These are phyloP conservation scores for Pythium apleroticum DNA, from an alignment of 352 stramenopile species.

Conservation along the genomic window DNA sequence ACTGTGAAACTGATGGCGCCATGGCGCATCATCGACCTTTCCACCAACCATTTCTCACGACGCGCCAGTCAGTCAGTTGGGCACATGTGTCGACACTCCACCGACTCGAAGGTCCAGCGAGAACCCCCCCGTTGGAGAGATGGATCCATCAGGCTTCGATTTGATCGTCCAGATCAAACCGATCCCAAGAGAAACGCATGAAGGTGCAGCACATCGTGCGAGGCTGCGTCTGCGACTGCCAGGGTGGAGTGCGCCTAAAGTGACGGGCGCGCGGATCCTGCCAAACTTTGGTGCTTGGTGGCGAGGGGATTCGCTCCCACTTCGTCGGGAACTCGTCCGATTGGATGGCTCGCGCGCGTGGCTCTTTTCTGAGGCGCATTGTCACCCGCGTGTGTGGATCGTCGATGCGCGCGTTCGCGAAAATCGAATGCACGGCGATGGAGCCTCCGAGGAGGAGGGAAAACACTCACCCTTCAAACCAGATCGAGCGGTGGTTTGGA, in stretches of 20 bases:
- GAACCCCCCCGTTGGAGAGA: background rate
- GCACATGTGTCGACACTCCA: background rate
- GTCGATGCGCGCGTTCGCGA: slow-evolving; percentile 20
- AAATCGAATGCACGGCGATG: slow-evolving; percentile 24
- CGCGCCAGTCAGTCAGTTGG: background rate
- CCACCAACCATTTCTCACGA: slow-evolving; percentile 13
- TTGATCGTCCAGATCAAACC: too few relatives aligned
- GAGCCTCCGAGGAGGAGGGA: slow-evolving; percentile 1
- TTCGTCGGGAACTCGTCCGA: slow-evolving; percentile 9
- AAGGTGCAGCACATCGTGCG: too few relatives aligned
- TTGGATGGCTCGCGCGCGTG: slow-evolving; percentile 3
- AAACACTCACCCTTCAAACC: slow-evolving; percentile 19
- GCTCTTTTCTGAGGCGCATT: slow-evolving; percentile 23
- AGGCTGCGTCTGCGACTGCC: background rate
- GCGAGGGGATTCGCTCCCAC: background rate
- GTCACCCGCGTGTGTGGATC: slow-evolving; percentile 15
- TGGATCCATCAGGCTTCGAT: background rate
- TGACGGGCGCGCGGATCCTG: slow-evolving; percentile 11
- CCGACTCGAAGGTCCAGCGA: background rate
- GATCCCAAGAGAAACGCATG: too few relatives aligned
- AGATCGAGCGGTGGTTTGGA: slow-evolving; percentile 10
- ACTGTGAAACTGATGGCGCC: slow-evolving; percentile 18
- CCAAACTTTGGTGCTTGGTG: slow-evolving; percentile 21
- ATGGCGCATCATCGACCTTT: slow-evolving; percentile 17
- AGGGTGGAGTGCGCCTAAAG: background rate